Conservation (phyloP, 805 yeast species). For the Pachysolen tannophilus region DNA sequence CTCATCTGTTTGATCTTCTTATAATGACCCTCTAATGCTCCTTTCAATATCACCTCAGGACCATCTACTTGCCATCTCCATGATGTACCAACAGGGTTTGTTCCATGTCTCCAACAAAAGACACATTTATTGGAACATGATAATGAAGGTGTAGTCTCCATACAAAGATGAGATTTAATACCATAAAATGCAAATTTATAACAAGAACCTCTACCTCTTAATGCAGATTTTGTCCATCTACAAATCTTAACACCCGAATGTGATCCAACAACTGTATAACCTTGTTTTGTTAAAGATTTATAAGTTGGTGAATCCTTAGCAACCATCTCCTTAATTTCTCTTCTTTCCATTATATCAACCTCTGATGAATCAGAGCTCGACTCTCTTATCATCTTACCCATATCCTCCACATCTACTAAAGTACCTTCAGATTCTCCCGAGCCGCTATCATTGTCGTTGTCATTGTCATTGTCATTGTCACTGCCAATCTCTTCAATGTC, state of each 20-base stretch:
- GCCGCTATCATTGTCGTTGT: slow-evolving; percentile 25
- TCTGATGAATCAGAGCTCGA: slow-evolving; percentile 12
- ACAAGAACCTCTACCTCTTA: slow-evolving; percentile 91
- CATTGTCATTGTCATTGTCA: slow-evolving; percentile 13
- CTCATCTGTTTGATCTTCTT: slow-evolving; percentile 89
- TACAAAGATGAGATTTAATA: slow-evolving; percentile 81
- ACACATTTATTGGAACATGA: slow-evolving; percentile 95
- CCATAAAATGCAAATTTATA: slow-evolving; percentile 91
- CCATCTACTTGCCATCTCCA: slow-evolving; percentile 97
- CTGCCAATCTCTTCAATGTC: slow-evolving; percentile 11
- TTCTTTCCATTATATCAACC: too few species aligned
- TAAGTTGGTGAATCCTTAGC: slow-evolving; percentile 84
- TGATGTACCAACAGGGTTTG: slow-evolving; percentile 91
- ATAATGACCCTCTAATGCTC: slow-evolving; percentile 85
- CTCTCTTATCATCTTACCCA: slow-evolving; percentile 50
- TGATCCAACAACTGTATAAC: slow-evolving; percentile 86
- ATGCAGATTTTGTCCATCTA: slow-evolving; percentile 93
- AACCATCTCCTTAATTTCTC: slow-evolving; percentile 71
- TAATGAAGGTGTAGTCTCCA: slow-evolving; percentile 92
- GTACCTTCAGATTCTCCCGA: slow-evolving; percentile 30
- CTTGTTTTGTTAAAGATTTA: slow-evolving; percentile 84
- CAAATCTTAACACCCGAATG: slow-evolving; percentile 95
- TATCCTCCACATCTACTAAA: slow-evolving; percentile 80
- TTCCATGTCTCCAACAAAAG: slow-evolving; percentile 96
- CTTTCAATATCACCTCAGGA: slow-evolving; percentile 75